Base-by-base conservation (phyloP, 1,139 yeast species). In the Martiniozyma asiatica region DNA sequence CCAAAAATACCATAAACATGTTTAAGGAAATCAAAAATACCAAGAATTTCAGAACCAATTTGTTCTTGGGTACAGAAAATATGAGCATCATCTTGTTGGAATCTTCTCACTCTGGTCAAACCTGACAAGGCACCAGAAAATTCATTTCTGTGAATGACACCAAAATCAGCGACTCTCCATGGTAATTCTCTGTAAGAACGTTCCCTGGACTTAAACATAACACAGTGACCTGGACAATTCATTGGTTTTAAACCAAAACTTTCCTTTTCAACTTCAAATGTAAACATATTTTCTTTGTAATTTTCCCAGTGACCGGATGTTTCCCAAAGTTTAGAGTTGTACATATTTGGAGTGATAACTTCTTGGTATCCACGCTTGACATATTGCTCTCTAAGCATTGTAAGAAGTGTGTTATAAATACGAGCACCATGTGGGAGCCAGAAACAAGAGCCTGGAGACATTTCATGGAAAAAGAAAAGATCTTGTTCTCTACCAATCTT, bases 351-450 rank as follows among this genome's bases (percentile, higher is more conserved):
- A 42, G 97, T 85, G 53, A 89, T 87, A 42, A 89, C 97, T 65
- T 89, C 98, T 44, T 89, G 95, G 55, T 78, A 89, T 25, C 96
- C 97, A 61, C 96, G 78, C 58, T 68, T 73, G 54, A 78, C 73
- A 62, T 87, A 87, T 62, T 89, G 94, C 33, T 57, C 54, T 61
- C 92, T 73, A 59, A 89, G 55, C 56, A 82, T 61, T 14, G 78
- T 84, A 44, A 76, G 73, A 54, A 89, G 65, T 29, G 82, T 72
- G 58, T 81, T 82, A 68, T 85, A 89, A 50, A 89, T 85, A 63
- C 97, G 78, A 27, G 98, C 73, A 57, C 98, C 98, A 51, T 89
- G 97, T 32, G 98, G 98, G 49, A 89, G 70, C 95, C 97, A 87
- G 71, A 89, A 87, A 36, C 94, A 85, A 29, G 87, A 73, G 46